phyloP scores from a whole-genome alignment of 176 grass and related monocot genomes.

The Calamus simplicifolius region DNA sequence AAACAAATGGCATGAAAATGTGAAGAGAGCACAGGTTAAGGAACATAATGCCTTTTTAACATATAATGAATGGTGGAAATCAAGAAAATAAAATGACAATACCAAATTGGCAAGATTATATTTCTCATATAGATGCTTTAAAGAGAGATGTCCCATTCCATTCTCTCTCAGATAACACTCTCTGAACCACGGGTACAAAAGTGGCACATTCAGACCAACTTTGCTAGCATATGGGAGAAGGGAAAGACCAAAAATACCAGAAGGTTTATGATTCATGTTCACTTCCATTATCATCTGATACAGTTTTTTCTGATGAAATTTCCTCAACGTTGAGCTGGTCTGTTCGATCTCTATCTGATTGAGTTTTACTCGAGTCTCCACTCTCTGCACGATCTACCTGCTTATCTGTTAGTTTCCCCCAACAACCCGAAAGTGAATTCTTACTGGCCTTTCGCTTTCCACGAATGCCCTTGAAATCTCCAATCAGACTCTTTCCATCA shows the following conservation, averaged over 20 bases:
- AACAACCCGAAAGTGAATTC: conserved; percentile 3
- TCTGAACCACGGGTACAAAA: conserved; percentile 37
- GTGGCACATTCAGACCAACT: conserved; percentile 11
- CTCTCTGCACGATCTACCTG: conserved; percentile 15
- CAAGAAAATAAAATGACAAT: conserved; percentile 38
- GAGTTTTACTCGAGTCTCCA: conserved; percentile 15
- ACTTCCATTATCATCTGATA: conserved; percentile 28
- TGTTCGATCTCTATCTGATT: conserved; percentile 9
- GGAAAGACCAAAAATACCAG: conserved; percentile 34
- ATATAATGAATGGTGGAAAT: conserved; percentile 23
- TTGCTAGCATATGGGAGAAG: conserved; percentile 32
- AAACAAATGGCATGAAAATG: too few relatives aligned
- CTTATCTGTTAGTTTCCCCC: conserved; percentile 6
- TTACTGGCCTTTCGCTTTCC: not conserved
- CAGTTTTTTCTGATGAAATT: conserved; percentile 32
- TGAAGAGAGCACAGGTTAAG: too few relatives aligned
- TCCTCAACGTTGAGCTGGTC: not conserved
- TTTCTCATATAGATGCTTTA: conserved; percentile 35
- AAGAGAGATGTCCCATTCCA: conserved; percentile 25
- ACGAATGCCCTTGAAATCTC: not conserved
- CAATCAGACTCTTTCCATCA: not conserved
- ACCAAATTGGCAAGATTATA: conserved; percentile 39
- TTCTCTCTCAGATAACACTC: conserved; percentile 30
- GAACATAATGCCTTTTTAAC: not conserved
- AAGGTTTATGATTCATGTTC: conserved; percentile 3